These are phyloP conservation scores for Lophiotrema nucula DNA, from an alignment of 495 filamentous ascomycete genomes.

Conservation along the genomic window DNA sequence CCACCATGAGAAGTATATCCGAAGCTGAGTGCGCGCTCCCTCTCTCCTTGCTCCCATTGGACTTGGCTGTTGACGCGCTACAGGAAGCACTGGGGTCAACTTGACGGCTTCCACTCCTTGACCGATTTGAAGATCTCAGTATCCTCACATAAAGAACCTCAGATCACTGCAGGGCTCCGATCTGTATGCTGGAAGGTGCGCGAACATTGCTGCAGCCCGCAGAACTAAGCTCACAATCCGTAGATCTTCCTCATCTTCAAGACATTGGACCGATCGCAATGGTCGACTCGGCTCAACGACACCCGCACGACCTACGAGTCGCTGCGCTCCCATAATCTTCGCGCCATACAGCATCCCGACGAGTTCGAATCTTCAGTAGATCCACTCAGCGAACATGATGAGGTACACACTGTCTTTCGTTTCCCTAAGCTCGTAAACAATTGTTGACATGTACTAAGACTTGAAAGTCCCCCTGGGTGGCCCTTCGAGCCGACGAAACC, in stretches of 20 bases:
- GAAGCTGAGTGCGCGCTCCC: constrained; percentile 26
- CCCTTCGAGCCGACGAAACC: constrained; percentile 76
- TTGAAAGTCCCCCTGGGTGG: constrained; percentile 82
- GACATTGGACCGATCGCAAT: constrained; percentile 62
- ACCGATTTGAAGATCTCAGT: constrained; percentile 66
- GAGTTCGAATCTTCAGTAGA: constrained; percentile 72
- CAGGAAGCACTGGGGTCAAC: constrained; percentile 38
- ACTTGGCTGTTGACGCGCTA: background rate
- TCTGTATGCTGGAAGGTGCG: constrained; percentile 92
- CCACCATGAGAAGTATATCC: constrained; percentile 23
- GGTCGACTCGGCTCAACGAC: constrained; percentile 64
- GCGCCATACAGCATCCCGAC: constrained; percentile 77
- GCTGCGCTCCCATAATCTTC: constrained; percentile 70
- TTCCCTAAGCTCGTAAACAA: constrained; percentile 14
- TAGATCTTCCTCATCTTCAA: constrained; percentile 82
- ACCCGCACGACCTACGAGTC: constrained; percentile 72
- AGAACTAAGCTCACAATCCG: constrained; percentile 5
- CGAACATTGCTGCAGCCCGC: constrained; percentile 2
- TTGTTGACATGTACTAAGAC: constrained; percentile 47
- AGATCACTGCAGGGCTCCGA: constrained; percentile 64
- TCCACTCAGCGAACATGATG: constrained; percentile 80
- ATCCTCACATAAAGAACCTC: constrained; percentile 48
- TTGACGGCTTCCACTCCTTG: constrained; percentile 42
- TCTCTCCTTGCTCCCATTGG: background rate
- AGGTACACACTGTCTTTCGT: constrained; percentile 52